Evolutionary conservation across 108 stramenopile genomes (phyloP), one percentile per base, ranked within the genome.

Genomic region (Schizochytrium sp.): DNA sequence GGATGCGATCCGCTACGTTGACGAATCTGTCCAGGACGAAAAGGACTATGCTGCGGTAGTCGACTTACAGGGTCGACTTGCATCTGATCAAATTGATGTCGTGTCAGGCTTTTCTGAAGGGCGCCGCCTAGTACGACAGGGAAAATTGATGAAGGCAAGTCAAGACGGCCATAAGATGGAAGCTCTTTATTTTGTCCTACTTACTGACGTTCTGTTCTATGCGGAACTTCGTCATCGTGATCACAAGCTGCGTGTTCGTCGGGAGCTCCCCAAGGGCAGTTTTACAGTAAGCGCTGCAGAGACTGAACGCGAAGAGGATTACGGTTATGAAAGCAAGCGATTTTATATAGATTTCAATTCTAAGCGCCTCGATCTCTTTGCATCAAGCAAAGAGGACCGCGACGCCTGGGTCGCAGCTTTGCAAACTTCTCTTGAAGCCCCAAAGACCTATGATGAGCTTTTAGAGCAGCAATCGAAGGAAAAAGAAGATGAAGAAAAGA

Each of bases 121-220:
- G 50, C 76, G 76, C 47, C 50, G 53, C 5, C 47, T 83, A 10
- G 28, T 83, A 47, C 49, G 55, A 40, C 76, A 83, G 13, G 76
- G 53, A 47, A 40, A 49, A 40, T 53, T 83, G 50, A 55, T 53
- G 5, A 83, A 83, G 28, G 76, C 76, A 0, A 83, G 76, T 53
- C 49, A 83, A 42, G 76, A 55, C 50, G 76, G 76, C 76, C 10
- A 8, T 38, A 83, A 55, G 47, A 55, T 83, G 50, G 76, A 83
- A 28, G 28, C n/a, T 5, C 76, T 83, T 53, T 38, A 83, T 10
- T 83, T 83, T 83, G 47, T 83, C 28, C 76, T 83, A 17, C 53
- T 83, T 53, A 83, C 17, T 53, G 76, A 83, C 28, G 28, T 42
- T 42, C 28, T 83, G n/a, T 55, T 83, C 40, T 83, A 83, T 53